A percentile compares a stretch with the other conserved stretches of the same genome.
Conservation (phyloP, 495 filamentous ascomycete genomes). For the Symbiotaphrina buchneri region DNA sequence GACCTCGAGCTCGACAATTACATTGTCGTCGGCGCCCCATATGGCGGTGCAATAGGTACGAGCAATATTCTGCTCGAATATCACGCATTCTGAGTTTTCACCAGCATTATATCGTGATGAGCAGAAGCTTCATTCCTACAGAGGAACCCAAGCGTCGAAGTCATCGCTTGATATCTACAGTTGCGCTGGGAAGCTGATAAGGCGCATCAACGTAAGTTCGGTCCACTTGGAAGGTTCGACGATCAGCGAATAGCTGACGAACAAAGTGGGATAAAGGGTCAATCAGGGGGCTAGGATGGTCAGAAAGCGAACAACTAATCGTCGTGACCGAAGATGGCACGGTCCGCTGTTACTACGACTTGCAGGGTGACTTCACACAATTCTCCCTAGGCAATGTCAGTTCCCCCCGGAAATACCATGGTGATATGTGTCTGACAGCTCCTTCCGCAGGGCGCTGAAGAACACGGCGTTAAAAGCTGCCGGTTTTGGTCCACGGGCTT, state of each 20-base stretch:
- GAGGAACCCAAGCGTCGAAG: conserved; percentile 47
- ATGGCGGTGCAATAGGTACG: conserved; percentile 79
- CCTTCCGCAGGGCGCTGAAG: conserved; percentile 54
- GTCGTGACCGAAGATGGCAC: conserved; percentile 77
- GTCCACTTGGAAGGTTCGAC: too few relatives aligned
- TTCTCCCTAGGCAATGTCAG: conserved; percentile 79
- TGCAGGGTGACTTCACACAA: conserved; percentile 84
- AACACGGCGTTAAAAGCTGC: conserved; percentile 66
- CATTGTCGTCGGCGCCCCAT: conserved; percentile 79
- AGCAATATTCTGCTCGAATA: conserved; percentile 2
- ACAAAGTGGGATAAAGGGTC: conserved; percentile 89
- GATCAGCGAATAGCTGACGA: neutral
- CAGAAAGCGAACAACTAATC: conserved; percentile 82
- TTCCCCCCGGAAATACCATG: neutral
- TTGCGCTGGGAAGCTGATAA: conserved; percentile 66
- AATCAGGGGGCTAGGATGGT: conserved; percentile 86
- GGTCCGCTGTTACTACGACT: conserved; percentile 75
- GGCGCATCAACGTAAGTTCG: conserved; percentile 36
- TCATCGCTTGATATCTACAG: conserved; percentile 88
- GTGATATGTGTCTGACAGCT: too few relatives aligned
- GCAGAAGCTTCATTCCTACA: conserved; percentile 53
- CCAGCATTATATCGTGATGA: conserved; percentile 79
- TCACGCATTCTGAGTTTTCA: conserved; percentile 1
- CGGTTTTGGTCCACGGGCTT: conserved; percentile 83
- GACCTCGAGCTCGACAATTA: conserved; percentile 92